These are phyloP conservation scores for Xylaria longipes DNA, from an alignment of 495 filamentous ascomycete species.

Conservation along the genomic window DNA sequence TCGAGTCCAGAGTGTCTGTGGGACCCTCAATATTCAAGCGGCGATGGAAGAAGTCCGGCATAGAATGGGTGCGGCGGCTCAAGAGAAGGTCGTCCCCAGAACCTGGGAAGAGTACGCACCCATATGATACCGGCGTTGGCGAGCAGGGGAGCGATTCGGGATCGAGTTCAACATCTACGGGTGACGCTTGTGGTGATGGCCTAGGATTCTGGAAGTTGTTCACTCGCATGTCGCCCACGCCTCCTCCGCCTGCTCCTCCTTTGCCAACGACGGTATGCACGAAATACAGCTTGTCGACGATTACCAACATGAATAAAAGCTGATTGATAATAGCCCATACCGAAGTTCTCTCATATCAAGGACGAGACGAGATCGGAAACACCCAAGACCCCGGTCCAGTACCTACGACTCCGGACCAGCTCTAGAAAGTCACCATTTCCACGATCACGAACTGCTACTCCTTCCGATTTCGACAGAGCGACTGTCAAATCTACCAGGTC, in stretches of 20 bases:
- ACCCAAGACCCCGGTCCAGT: conserved; percentile 27
- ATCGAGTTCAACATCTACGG: not conserved
- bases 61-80: conserved; percentile 4
- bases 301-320: not conserved
- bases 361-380: conserved; percentile 30
- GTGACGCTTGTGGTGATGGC: not conserved
- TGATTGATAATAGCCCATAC: conserved; percentile 18
- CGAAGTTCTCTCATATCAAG: conserved; percentile 16
- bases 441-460: conserved; percentile 10
- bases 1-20: conserved; percentile 27
- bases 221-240: not conserved
- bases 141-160: not conserved
- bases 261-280: not conserved
- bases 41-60: not conserved
- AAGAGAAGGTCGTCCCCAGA: conserved; percentile 7
- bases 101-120: conserved; percentile 35
- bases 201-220: not conserved
- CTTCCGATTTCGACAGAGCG: not conserved
- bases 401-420: conserved; percentile 26
- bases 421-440: conserved; percentile 27
- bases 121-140: conserved; percentile 37
- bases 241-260: not conserved
- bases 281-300: not conserved
- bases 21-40: conserved; percentile 6
- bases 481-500: not conserved